Conservation (phyloP, 116 monocot genomes). For the Iris pallida region DNA sequence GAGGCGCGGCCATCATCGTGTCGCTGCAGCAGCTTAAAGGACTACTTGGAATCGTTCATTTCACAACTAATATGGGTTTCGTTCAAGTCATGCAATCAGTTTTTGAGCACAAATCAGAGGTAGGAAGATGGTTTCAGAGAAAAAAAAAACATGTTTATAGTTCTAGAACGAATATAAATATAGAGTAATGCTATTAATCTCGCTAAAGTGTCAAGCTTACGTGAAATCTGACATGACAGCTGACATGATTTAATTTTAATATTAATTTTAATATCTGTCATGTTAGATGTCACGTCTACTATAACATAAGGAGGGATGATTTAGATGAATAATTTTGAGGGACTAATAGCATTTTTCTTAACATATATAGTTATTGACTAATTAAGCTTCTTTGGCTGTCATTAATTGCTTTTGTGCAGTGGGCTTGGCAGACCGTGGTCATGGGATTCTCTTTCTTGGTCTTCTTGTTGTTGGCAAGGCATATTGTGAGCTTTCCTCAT, state of each 20-base stretch:
- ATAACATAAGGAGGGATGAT: neutral
- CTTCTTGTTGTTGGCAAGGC: slow-evolving; percentile 44
- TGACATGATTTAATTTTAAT: neutral
- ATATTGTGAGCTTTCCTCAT: slow-evolving; percentile 40
- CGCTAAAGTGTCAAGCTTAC: too few species aligned
- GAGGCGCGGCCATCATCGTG: slow-evolving; percentile 70
- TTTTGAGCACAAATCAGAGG: slow-evolving; percentile 40
- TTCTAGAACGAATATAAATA: too few species aligned
- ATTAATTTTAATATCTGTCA: neutral
- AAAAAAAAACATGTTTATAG: too few species aligned
- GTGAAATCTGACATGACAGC: too few species aligned
- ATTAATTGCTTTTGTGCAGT: slow-evolving; percentile 31
- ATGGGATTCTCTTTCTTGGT: slow-evolving; percentile 51
- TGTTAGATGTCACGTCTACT: neutral
- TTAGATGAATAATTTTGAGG: neutral
- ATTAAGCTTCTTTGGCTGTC: neutral
- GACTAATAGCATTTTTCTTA: neutral
- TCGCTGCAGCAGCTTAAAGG: slow-evolving; percentile 82
- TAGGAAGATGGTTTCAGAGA: neutral
- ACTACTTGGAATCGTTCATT: slow-evolving; percentile 69
- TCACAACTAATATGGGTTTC: slow-evolving; percentile 65
- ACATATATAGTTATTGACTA: neutral
- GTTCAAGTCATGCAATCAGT: slow-evolving; percentile 49
- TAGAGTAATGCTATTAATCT: too few species aligned
- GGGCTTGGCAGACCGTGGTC: slow-evolving; percentile 60